Evolutionary conservation across 345 rosid species (phyloP), one percentile per base, ranked within the genome.

Genomic region (Cardamine resedifolia): DNA sequence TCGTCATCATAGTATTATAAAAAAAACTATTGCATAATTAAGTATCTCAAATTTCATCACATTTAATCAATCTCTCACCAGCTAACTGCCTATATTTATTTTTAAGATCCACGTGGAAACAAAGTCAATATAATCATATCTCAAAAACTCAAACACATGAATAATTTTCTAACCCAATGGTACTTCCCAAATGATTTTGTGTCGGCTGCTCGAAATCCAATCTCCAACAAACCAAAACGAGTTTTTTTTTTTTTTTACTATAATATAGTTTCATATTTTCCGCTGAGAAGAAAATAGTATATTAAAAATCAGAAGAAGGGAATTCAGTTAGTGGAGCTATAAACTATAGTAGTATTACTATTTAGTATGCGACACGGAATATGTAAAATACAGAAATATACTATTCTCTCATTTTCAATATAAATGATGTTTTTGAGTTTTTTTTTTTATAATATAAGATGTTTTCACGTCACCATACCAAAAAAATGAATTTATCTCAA

Each of bases 191-290:
- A 66, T 58, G 60, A 74, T 66, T 73, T 66, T 49, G 55, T 66
- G 72, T 58, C 78, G 78, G 73, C 67, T 58, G 38, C 78, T 38
- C 30, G 1, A 66, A 49, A 15, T 34, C 44, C 36, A 74, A 21
- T 66, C 55, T 74, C 73, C 27, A 50, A 58, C 66, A 27, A 63
- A 72, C 39, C 24, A 33, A 56, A 44, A 63, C 56, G 47, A 21
- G 10, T 60, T 24, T 19, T 34, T 7, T 12, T 10, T 16, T 18
- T 38, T 1, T 45, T 38, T 20, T 57, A 33, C 57, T 24, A 9
- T 2, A 18, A 24, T n/a, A 5, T n/a, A 5, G 8, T 18, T 53
- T 24, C 5, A 23, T 23, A 48, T 16, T 4, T 21, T 24, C 19
- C 6, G 3, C 44, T 36, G 19, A 12, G 11, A 20, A 34, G 0